Evolutionary conservation across 1,284 basidiomycete genomes (phyloP), one percentile per base, ranked within the genome.

Genomic region (Ustilago cynodontis): DNA sequence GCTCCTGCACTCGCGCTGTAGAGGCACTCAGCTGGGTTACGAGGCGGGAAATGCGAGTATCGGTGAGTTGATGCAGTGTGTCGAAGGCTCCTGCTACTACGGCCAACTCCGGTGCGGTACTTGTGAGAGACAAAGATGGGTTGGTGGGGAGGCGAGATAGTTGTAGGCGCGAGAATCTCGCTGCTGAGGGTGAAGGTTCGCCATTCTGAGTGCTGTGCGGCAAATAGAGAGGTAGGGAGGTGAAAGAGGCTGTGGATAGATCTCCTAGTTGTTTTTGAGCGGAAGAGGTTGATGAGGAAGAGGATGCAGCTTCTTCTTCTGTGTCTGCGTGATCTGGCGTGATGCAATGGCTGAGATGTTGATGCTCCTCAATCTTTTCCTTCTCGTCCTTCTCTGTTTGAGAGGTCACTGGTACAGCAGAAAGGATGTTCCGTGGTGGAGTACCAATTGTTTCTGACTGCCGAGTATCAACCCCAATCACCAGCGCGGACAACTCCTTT

Each of bases 241-340:
- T 4, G 50, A 54, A 37, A 10, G 55, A 29, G 1, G 70, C 53
- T 24, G 56, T 66, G 3, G 61, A 61, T n/a, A 63, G n/a, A 13
- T 64, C 60, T 22, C 71, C 71, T 14, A 29, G 45, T 26, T 68
- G 71, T 50, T 73, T 73, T 7, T 37, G 43, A 22, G 59, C 65
- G 4, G 59, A 63, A 2, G 65, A 35, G 0, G 66, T 63, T 37
- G 59, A 59, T 11, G 63, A 51, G 20, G 55, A 63, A 5, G 57
- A 64, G 4, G 59, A 61, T 1, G 43, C 35, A 1, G 35, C 14
- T 10, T 54, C 52, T 28, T 73, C 65, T n/a, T 54, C 37, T 24
- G n/a, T n/a, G n/a, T 64, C 58, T 31, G 51, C 45, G 6, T 31
- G 3, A 10, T 37, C 35, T 16, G 35, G 6, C 10, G 51, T 20